Evolutionary conservation across 1,139 yeast genomes (phyloP).

Genomic region (Nakaseomyces glabratus): DNA sequence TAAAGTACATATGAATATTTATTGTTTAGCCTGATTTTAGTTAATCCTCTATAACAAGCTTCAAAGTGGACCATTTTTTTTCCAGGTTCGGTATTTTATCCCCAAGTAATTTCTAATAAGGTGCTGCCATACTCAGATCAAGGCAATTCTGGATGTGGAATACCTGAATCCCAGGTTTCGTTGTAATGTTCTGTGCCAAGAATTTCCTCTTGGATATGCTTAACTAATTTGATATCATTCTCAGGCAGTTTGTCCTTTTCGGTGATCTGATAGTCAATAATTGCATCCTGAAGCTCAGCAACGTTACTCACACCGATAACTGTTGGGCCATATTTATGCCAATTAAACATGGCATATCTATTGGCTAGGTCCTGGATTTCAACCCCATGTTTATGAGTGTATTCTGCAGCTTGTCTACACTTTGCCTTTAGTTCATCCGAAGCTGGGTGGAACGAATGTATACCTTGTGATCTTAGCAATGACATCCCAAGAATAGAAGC

Average conservation of each 20-base stretch:
- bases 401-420: constrained; percentile 47
- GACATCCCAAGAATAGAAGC: constrained; percentile 92
- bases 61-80: too few species aligned
- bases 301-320: constrained; percentile 67
- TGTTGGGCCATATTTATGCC: constrained; percentile 47
- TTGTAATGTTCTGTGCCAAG: constrained; percentile 46
- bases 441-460: constrained; percentile 80
- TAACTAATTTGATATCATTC: constrained; percentile 38
- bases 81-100: too few species aligned
- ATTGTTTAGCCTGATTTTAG: too few species aligned
- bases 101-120: too few species aligned
- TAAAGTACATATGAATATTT: too few species aligned
- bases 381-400: constrained; percentile 35
- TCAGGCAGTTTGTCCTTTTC: constrained; percentile 32
- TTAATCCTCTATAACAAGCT: too few species aligned
- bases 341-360: constrained; percentile 57
- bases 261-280: constrained; percentile 49
- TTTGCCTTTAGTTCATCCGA: constrained; percentile 44
- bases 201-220: constrained; percentile 39
- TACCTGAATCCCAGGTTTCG: constrained; percentile 62
- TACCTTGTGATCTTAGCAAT: constrained; percentile 54
- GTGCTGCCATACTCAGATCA: too few species aligned
- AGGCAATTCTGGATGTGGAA: constrained; percentile 6
- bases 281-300: constrained; percentile 54
- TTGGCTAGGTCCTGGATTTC: constrained; percentile 80